Evolutionary conservation across 1,139 yeast species (phyloP).

Genomic region (Yamadazyma jaroonii): DNA sequence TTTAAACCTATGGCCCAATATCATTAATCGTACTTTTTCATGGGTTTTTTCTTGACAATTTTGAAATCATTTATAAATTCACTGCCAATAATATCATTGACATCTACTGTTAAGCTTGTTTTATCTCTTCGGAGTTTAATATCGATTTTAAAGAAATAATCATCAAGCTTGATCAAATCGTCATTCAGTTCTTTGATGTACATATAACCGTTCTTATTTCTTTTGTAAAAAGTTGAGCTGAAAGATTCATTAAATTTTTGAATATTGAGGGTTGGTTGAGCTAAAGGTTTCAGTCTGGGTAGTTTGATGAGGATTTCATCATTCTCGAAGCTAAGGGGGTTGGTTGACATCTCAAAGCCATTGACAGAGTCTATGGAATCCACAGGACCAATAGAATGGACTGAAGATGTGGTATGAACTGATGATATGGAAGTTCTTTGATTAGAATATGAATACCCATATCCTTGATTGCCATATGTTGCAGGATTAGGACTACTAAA

Average conservation of each 20-base stretch:
- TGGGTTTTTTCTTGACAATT: constrained; percentile 11
- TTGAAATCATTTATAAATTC: constrained; percentile 17
- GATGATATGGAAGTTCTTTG: constrained; percentile 6
- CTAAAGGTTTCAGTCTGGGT: constrained; percentile 5
- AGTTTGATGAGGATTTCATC: constrained; percentile 6
- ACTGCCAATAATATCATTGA: constrained; percentile 10
- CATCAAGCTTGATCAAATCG: constrained; percentile 16
- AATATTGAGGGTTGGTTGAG: constrained; percentile 11
- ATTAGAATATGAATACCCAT: too few species aligned
- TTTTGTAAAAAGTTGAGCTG: constrained; percentile 33
- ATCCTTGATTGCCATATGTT: too few species aligned
- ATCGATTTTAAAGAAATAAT: constrained; percentile 10
- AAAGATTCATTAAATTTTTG: constrained; percentile 16
- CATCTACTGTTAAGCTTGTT: constrained; percentile 9
- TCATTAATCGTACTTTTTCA: constrained; percentile 12
- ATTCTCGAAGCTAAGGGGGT: neutral
- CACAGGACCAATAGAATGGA: neutral
- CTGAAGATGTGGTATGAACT: constrained; percentile 5
- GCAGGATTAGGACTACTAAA: too few species aligned
- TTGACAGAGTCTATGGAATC: neutral
- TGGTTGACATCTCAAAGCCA: neutral
- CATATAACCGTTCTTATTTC: constrained; percentile 38
- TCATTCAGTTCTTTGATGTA: constrained; percentile 32
- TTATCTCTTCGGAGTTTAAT: constrained; percentile 5
- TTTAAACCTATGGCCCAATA: too few species aligned